Base-by-base conservation (phyloP, 345 rosid genomes). In the Adansonia digitata region DNA sequence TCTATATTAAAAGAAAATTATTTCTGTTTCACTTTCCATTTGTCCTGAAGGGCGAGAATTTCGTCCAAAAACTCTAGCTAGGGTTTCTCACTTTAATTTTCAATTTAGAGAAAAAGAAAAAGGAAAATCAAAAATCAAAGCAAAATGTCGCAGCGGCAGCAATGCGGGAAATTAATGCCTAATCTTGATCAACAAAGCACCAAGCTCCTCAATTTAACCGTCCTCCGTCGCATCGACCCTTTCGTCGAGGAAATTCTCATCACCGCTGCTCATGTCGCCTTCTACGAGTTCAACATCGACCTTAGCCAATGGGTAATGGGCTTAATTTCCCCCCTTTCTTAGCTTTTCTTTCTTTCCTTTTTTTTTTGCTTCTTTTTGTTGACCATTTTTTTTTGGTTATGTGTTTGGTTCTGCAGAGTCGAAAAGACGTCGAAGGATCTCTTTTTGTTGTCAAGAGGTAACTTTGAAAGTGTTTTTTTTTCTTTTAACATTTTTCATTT, bases 351-450 rank as follows among this genome's bases (percentile, higher is more conserved):
- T 35, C 15, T 17, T 15, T 67, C 29, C 24, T 66, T 42, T 69
- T 8, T 52, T 35, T 18, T 17, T 15, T 67, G 5, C 17, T 70
- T 12, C 22, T 56, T 49, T 1, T 2, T n/a, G 45, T 12, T 43
- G 2, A 31, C 56, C 1, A 49, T 55, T 9, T 17, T 20, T 40
- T 14, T 3, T 57, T 14, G 11, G n/a, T 37, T 42, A 29, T 77
- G 13, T 14, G 27, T 31, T 62, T n/a, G 57, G 12, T 43, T 53
- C 69, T 78, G 76, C 83, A 94, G 97, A 86, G 97, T 48, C 97
- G 98, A 63, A 95, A 95, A 82, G 98, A 95, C 62, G 98, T 95
- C 46, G 99, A 95, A 86, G 99, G 99, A 49, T 90, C 99, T 72
- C 88, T 93, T 24, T 93, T 93, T 69, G 98, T 95, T 22, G 99